Conservation (phyloP, 2,329 filamentous ascomycete genomes). For the Talaromyces sp. region DNA sequence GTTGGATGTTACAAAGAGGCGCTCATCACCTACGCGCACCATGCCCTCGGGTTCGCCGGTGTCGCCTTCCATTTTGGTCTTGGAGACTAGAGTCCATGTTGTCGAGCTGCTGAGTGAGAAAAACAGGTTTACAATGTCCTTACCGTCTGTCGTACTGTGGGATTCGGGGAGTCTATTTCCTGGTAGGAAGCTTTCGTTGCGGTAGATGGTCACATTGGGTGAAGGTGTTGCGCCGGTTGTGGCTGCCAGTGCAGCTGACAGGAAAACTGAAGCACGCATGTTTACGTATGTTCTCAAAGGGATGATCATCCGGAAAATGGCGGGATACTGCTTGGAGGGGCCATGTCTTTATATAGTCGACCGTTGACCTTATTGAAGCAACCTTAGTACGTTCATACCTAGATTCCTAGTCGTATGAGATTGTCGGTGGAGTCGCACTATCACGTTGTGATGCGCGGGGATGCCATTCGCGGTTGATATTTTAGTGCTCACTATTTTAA, state of each 20-base stretch:
- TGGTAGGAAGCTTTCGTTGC: constrained; percentile 24
- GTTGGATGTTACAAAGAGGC: constrained; percentile 46
- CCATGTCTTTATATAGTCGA: background rate
- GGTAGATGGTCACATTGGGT: constrained; percentile 22
- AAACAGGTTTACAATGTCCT: constrained; percentile 39
- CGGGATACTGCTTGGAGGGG: background rate
- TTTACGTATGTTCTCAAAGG: background rate
- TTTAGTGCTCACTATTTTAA: background rate
- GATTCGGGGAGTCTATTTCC: constrained; percentile 24
- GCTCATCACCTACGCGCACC: constrained; percentile 42
- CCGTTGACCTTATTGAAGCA: background rate
- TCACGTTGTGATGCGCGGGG: constrained; percentile 7
- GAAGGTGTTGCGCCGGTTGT: constrained; percentile 11
- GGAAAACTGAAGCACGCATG: constrained; percentile 19
- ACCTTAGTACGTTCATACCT: background rate
- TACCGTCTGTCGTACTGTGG: constrained; percentile 23
- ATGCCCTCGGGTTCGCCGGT: constrained; percentile 52
- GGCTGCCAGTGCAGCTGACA: constrained; percentile 14
- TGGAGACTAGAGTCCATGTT: constrained; percentile 43
- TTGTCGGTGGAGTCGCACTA: background rate
- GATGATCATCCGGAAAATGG: background rate
- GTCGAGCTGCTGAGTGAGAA: constrained; percentile 46
- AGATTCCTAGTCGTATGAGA: too few relatives aligned
- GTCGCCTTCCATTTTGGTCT: constrained; percentile 45
- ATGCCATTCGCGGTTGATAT: constrained; percentile 6